Percentiles rank a stretch among this genome's conserved stretches.
phyloP scores from a whole-genome alignment of 1,284 basidiomycete species.

The Tetrapyrgos nigripes region DNA sequence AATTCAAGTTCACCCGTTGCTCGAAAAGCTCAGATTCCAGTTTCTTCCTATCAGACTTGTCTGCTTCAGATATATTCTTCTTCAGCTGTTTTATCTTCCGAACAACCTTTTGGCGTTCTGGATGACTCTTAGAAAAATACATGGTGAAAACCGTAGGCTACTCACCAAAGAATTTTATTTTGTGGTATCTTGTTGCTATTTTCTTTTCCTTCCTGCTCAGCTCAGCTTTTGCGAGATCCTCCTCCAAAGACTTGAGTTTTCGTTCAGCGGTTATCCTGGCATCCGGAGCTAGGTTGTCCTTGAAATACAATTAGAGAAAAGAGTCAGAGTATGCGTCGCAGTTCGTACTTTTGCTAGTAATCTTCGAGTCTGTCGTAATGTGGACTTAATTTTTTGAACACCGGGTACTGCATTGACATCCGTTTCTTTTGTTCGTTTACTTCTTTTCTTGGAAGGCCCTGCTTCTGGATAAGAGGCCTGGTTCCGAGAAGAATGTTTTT shows the following conservation, averaged over 20 bases:
- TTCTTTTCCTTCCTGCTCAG: slow-evolving; percentile 69
- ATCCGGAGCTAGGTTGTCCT: slow-evolving; percentile 83
- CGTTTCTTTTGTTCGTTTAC: slow-evolving; percentile 26
- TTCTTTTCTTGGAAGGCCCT: slow-evolving; percentile 29
- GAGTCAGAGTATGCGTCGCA: neutral
- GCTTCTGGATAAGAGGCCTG: slow-evolving; percentile 30
- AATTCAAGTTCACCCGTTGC: slow-evolving; percentile 83
- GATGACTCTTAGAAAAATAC: neutral
- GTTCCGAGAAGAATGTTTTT: slow-evolving; percentile 20
- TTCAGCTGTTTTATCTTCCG: slow-evolving; percentile 75
- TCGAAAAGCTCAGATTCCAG: slow-evolving; percentile 59
- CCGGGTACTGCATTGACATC: slow-evolving; percentile 50
- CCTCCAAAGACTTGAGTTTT: slow-evolving; percentile 74
- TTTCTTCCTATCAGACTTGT: slow-evolving; percentile 37
- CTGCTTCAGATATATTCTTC: slow-evolving; percentile 48
- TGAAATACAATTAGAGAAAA: neutral
- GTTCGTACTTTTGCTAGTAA: slow-evolving; percentile 74
- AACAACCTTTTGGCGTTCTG: slow-evolving; percentile 83
- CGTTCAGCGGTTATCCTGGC: slow-evolving; percentile 81
- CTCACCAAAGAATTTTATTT: slow-evolving; percentile 89
- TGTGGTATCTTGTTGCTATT: slow-evolving; percentile 81
- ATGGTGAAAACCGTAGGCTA: slow-evolving; percentile 12
- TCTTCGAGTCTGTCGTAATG: slow-evolving; percentile 79
- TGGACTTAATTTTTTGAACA: slow-evolving; percentile 81
- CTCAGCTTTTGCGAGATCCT: slow-evolving; percentile 73